Base-by-base conservation (phyloP, 768 basidiomycete genomes). In the Serendipita sp. region DNA sequence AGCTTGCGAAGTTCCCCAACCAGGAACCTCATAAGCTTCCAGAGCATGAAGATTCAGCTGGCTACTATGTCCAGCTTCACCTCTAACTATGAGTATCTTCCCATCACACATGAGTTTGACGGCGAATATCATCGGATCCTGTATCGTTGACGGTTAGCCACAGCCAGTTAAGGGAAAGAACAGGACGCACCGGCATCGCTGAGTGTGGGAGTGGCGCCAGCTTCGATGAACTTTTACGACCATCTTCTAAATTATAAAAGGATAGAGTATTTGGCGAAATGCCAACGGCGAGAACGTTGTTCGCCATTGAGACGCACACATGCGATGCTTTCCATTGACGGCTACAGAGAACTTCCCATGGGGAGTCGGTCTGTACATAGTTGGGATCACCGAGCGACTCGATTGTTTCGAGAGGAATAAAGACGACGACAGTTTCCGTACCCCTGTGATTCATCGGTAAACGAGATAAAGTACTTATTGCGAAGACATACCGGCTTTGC, bases 91-190 rank as follows among this genome's bases (percentile, higher is more conserved):
- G 10, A 60, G 55, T 37, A 34, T 34, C 55, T 10, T 60, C 8
- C 55, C 55, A 37, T 60, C 55, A 31, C 55, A 60, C 27, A 60
- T 27, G 16, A 60, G 16, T 34, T 60, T 60, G 55, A 36, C 31
- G 55, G 55, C 55, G 34, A 60, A 60, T 27, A 60, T 60, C 16
- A 60, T 34, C 4, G 55, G 55, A 31, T 60, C 55, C 55, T 60
- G 29, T 23, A 23, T 1, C 23, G 23, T 23, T 23, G 23, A 23
- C 23, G 23, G 23, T 23, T 23, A 23, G 23, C 23, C 23, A 23
- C 23, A 23, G 23, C 23, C 23, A 23, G 23, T 23, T 23, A 23
- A 60, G 16, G 36, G 36, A n/a, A n/a, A 31, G 31, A 2, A 18
- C 18, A 33, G 55, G 8, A 36, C 55, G 4, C 31, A 60, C 55